phyloP scores from a whole-genome alignment of 768 basidiomycete species.

The Myochromella boudieri region DNA sequence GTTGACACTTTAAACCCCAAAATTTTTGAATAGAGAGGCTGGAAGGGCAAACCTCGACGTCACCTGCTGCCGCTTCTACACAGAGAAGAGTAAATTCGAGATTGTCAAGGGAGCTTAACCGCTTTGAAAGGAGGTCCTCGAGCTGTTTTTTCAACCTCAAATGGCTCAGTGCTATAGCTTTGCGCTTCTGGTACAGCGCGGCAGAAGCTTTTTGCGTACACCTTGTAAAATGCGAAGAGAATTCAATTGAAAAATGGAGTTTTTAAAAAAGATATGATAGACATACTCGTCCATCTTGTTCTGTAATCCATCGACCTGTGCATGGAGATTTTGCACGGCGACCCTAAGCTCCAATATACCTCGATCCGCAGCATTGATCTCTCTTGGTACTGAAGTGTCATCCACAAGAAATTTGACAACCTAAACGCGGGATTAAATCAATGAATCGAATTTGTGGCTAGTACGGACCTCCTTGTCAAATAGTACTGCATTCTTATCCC shows the following conservation, averaged over 20 bases:
- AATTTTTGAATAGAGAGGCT: neutral
- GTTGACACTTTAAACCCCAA: neutral
- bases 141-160: slow-evolving; percentile 81
- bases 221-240: slow-evolving; percentile 43
- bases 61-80: slow-evolving; percentile 87
- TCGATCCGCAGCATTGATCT: slow-evolving; percentile 75
- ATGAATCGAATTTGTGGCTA: neutral
- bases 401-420: slow-evolving; percentile 76
- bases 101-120: slow-evolving; percentile 70
- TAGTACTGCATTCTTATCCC: slow-evolving; percentile 68
- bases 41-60: slow-evolving; percentile 68
- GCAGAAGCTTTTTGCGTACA: slow-evolving; percentile 63
- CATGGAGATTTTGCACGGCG: slow-evolving; percentile 64
- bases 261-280: slow-evolving; percentile 3
- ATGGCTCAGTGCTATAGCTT: slow-evolving; percentile 70
- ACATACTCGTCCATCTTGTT: slow-evolving; percentile 70
- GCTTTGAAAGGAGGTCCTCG: slow-evolving; percentile 74
- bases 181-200: slow-evolving; percentile 69
- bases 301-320: slow-evolving; percentile 71
- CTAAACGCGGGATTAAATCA: slow-evolving; percentile 33
- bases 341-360: slow-evolving; percentile 81
- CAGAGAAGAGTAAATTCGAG: slow-evolving; percentile 74
- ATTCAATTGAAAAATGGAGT: too few species aligned
- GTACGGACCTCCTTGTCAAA: slow-evolving; percentile 63
- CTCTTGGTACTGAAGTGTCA: slow-evolving; percentile 30